Evolutionary conservation across 129 eudicot genomes (phyloP), one percentile per base, ranked within the genome.

Genomic region (Lactuca sativa): DNA sequence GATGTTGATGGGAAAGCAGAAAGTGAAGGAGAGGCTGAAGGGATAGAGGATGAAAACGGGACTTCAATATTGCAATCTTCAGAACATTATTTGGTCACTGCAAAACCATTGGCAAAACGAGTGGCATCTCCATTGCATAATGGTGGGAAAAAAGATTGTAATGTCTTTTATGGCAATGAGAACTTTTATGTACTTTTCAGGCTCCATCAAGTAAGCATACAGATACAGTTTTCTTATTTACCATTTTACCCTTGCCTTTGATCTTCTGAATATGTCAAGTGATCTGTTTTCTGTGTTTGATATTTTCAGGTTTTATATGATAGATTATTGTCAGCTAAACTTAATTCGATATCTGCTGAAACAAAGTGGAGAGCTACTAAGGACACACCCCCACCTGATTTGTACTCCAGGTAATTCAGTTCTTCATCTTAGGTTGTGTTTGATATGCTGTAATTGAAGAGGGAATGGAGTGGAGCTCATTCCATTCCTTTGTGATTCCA

Each of bases 1-100:
- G 97, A 92, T 41, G 69, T 83, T 73, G 95, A 92, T 61, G 89
- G 80, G 70, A 93, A 93, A 81, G 97, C 77, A 21, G 99, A 93
- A 81, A 93, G 99, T 77, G 97, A 90, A 87, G 92, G 99, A 21
- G 97, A 90, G 69, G 99, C 78, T 0, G 96, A 92, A 56, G 92
- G 86, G 8, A 66, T 66, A 12, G 83, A 81, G 61, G 91, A 87
- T 75, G 88, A 82, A 54, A 87, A 84, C 56, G 84, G 84, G 44
- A 62, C 64, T 3, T 72, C 63, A 2, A 70, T 76, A 9, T 71
- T 82, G 74, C 76, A 82, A 41, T 76, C 73, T 53, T 86, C 90
- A n/a, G 97, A 90, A 33, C 84, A 74, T 4, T 71, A 71, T 75
- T 54, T 78, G 72, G 56, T 74, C 49, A 83, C 79, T 16, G 89